Conservation (phyloP, 2,329 filamentous ascomycete species). For the Aureobasidium subglaciale region DNA sequence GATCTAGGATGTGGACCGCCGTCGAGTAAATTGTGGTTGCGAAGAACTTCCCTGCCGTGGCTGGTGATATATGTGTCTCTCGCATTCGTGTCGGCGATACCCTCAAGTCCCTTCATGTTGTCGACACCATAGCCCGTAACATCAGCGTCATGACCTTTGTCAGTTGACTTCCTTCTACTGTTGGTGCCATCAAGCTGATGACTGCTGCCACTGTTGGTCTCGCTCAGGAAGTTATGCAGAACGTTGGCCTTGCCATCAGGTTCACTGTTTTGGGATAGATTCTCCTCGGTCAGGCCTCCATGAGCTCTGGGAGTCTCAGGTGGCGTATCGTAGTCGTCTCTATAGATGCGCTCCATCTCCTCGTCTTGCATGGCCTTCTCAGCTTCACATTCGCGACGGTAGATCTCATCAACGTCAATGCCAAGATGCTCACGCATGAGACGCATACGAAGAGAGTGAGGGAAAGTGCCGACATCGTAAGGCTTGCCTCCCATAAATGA, state of each 20-base stretch:
- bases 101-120: slow-evolving; percentile 51
- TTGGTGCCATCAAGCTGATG: slow-evolving; percentile 48
- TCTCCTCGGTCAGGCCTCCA: slow-evolving; percentile 22
- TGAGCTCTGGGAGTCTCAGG: slow-evolving; percentile 27
- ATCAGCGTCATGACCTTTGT: slow-evolving; percentile 57
- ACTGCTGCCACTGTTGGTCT: slow-evolving; percentile 1
- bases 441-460: slow-evolving; percentile 84
- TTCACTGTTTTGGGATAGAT: slow-evolving; percentile 16
- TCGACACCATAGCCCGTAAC: slow-evolving; percentile 73
- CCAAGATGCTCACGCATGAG: slow-evolving; percentile 96
- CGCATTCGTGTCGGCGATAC: slow-evolving; percentile 24
- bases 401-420: slow-evolving; percentile 84
- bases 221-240: slow-evolving; percentile 11
- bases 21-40: neutral
- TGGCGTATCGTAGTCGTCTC: slow-evolving; percentile 27
- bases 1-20: neutral
- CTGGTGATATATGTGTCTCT: slow-evolving; percentile 50
- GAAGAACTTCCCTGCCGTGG: slow-evolving; percentile 60
- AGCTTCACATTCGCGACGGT: slow-evolving; percentile 27
- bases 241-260: slow-evolving; percentile 6
- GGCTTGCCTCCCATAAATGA: slow-evolving; percentile 86
- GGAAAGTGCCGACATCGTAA: slow-evolving; percentile 85
- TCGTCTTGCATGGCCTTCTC: slow-evolving; percentile 52
- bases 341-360: slow-evolving; percentile 39
- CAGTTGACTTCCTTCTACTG: slow-evolving; percentile 47